A percentile compares a stretch with the other conserved stretches of the same genome.
Conservation (phyloP, 768 basidiomycete species). For the Dentipellis sp. region DNA sequence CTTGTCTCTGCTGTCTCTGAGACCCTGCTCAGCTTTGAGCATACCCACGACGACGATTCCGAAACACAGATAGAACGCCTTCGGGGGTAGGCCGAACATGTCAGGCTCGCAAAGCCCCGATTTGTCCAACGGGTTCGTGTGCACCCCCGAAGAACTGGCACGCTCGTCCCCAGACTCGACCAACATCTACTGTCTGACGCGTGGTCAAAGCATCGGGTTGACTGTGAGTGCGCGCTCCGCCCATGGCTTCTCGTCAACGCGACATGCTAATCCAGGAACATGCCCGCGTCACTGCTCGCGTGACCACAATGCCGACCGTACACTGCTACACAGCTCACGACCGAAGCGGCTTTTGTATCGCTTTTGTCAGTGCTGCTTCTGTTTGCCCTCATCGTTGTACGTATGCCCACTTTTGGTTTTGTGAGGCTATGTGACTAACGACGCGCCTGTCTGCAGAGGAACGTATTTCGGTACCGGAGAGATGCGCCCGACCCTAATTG, state of each 20-base stretch:
- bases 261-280: not conserved
- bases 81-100: too few relatives aligned
- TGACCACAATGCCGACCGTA: not conserved
- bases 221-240: conserved; percentile 18
- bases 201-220: conserved; percentile 27
- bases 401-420: not conserved
- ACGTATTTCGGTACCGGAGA: conserved; percentile 2
- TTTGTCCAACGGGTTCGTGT: too few relatives aligned
- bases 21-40: too few relatives aligned
- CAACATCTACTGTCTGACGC: conserved; percentile 19
- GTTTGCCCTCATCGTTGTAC: conserved; percentile 3
- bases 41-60: too few relatives aligned
- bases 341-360: conserved; percentile 21
- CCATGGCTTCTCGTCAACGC: not conserved
- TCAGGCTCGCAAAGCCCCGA: too few relatives aligned
- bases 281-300: not conserved
- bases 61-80: too few relatives aligned
- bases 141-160: too few relatives aligned
- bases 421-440: not conserved
- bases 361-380: not conserved
- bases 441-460: conserved; percentile 1
- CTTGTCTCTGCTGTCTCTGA: too few relatives aligned
- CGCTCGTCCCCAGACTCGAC: too few relatives aligned
- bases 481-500: not conserved
- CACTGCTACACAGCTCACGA: conserved; percentile 26